A percentile compares a stretch with the other conserved stretches of the same genome.
Evolutionary conservation across 1,139 yeast genomes (phyloP).

Genomic region (Geotrichum bryndzae): DNA sequence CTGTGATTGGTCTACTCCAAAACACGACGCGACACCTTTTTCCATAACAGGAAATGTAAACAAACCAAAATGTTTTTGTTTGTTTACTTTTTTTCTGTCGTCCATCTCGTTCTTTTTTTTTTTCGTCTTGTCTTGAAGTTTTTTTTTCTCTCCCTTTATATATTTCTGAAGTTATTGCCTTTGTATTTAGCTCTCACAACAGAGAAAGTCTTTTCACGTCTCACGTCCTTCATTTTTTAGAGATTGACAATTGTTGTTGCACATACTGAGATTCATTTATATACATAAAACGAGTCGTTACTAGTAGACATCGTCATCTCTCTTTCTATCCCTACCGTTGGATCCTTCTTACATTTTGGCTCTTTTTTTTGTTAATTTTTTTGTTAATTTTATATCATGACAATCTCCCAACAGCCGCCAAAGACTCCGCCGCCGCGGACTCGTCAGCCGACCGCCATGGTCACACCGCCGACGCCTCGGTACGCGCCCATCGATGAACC

Average conservation of each 20-base stretch:
- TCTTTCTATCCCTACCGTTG: not conserved
- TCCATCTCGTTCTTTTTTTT: not conserved
- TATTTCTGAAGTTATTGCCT: not conserved
- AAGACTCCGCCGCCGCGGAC: conserved; percentile 30
- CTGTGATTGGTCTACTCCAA: not conserved
- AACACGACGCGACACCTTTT: not conserved
- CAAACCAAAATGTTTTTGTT: not conserved
- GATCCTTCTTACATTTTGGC: not conserved
- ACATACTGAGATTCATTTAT: not conserved
- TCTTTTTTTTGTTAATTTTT: not conserved
- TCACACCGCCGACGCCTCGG: conserved; percentile 37
- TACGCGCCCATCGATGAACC: conserved; percentile 36
- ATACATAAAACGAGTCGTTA: too few relatives aligned
- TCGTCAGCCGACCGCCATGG: conserved; percentile 15
- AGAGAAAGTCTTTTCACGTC: not conserved
- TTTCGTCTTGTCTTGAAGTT: not conserved
- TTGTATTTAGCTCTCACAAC: not conserved
- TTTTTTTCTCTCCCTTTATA: not conserved
- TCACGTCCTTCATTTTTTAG: not conserved
- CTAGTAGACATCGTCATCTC: not conserved
- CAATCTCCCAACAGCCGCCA: conserved; percentile 20
- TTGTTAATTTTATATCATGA: not conserved
- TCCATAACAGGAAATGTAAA: not conserved
- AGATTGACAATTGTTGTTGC: not conserved
- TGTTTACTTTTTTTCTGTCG: not conserved